Percentiles rank a stretch among this genome's conserved stretches.
phyloP scores from a whole-genome alignment of 805 yeast genomes.

The Brettanomyces bruxellensis region DNA sequence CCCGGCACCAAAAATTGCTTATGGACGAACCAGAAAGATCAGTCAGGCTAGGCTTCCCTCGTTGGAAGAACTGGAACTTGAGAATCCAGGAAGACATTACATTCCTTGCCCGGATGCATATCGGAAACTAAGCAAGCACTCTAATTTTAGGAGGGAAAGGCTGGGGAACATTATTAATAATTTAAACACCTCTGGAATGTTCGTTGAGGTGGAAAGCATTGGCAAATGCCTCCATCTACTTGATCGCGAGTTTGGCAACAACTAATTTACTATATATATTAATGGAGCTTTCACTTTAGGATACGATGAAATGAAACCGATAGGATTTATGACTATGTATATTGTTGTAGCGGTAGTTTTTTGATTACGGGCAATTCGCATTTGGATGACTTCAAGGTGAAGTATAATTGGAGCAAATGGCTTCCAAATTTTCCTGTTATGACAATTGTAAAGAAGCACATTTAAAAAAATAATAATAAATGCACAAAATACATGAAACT shows the following conservation, averaged over 20 bases:
- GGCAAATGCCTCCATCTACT: slow-evolving; percentile 77
- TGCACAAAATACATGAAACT: no score
- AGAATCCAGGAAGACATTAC: slow-evolving; percentile 37
- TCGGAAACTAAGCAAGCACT: slow-evolving; percentile 76
- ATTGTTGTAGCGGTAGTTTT: no score
- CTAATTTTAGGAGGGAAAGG: slow-evolving; percentile 64
- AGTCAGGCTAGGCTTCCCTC: slow-evolving; percentile 11
- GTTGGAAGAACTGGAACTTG: slow-evolving; percentile 19
- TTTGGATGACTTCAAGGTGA: no score
- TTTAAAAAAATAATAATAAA: no score
- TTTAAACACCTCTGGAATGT: slow-evolving; percentile 75
- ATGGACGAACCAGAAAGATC: background rate
- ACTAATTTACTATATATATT: slow-evolving; percentile 5
- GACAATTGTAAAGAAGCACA: no score
- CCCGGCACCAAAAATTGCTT: background rate
- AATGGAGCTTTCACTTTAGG: background rate
- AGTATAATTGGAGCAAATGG: no score
- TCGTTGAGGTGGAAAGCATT: slow-evolving; percentile 85
- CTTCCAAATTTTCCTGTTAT: no score
- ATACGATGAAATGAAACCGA: no score
- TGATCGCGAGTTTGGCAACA: slow-evolving; percentile 49
- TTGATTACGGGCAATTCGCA: no score
- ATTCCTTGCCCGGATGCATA: slow-evolving; percentile 90
- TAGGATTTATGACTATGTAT: no score
- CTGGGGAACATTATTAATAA: slow-evolving; percentile 66